Base-by-base conservation (phyloP, 495 filamentous ascomycete genomes). In the Trichoderma virens region DNA sequence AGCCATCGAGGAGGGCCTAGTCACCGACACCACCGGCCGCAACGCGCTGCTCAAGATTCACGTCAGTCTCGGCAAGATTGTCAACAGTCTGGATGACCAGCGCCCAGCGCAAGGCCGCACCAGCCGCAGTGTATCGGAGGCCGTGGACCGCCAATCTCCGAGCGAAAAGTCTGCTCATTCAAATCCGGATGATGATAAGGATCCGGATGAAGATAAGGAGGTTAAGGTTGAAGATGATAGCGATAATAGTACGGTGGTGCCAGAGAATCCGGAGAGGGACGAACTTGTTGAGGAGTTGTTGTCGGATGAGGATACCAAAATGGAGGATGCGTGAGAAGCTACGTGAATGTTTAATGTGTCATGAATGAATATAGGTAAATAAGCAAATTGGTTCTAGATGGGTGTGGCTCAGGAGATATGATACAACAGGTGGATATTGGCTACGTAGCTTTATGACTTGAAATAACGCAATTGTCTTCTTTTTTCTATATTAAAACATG, bases 41-140 rank as follows among this genome's bases (percentile, higher is more conserved):
- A 94, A 93, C 64, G 85, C 88, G 0, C 77, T 96, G 4, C 89
- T 87, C 72, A 96, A 93, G 73, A 82, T 91, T 60, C 89, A 93
- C 68, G 84, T 88, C 68, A 76, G 70, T 38, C 74, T 88, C 0
- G 83, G 81, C 59, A 87, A 86, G 75, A 85, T 86, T 47, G 81
- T 86, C 54, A 84, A 85, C 60, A 70, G 73, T n/a, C 72, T 85
- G 14, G 78, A 77, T 23, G 78, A 79, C 25, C 74, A 63, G 3
- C 72, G 72, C 56, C 72, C 70, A 14, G 68, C 65, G 13, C 30
- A 60, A 8, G 31, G 34, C 45, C 61, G 54, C 31, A 63, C 45
- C 30, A 61, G 38, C 51, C 62, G 54, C 25, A 61, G 45, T 28
- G n/a, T n/a, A 39, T 60, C 64, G 14, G 65, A 61, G n/a, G 68